Conservation (phyloP, 2,329 filamentous ascomycete genomes). For the Xylogone sp. region DNA sequence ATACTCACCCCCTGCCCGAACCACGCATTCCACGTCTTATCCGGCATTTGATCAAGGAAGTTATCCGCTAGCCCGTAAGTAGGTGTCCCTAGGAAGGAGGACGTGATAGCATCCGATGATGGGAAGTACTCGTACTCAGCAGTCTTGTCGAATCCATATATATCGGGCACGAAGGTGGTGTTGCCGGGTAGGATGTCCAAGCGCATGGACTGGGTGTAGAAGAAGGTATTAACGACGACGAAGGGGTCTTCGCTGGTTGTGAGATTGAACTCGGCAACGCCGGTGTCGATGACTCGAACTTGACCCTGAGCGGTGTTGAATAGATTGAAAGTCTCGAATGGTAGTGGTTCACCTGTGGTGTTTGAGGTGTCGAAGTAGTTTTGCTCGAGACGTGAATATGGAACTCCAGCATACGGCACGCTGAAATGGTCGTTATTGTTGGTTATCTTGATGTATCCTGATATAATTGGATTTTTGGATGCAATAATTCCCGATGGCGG, state of each 20-base stretch:
- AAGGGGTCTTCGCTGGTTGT: neutral
- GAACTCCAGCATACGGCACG: slow-evolving; percentile 22
- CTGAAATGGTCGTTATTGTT: slow-evolving; percentile 13
- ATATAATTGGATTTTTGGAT: slow-evolving; percentile 19
- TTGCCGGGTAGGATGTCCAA: neutral
- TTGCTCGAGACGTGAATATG: slow-evolving; percentile 20
- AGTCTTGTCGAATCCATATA: neutral
- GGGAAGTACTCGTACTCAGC: neutral
- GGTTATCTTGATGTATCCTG: slow-evolving; percentile 19
- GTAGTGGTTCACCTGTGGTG: no score
- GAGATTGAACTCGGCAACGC: neutral
- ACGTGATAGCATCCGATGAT: neutral
- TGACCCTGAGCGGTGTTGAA: neutral
- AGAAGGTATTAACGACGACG: neutral
- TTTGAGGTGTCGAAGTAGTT: no score
- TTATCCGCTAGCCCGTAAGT: neutral
- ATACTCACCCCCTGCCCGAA: neutral
- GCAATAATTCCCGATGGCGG: slow-evolving; percentile 14
- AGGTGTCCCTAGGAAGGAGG: neutral
- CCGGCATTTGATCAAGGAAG: neutral
- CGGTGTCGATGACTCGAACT: neutral
- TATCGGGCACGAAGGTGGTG: neutral
- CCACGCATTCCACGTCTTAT: neutral
- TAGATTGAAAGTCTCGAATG: no score
- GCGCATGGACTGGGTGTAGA: neutral